Percentiles rank a stretch among this genome's conserved stretches.
These are phyloP conservation scores for Phellopilus nigrolimitatus DNA, from an alignment of 1,284 basidiomycete species.

Conservation along the genomic window DNA sequence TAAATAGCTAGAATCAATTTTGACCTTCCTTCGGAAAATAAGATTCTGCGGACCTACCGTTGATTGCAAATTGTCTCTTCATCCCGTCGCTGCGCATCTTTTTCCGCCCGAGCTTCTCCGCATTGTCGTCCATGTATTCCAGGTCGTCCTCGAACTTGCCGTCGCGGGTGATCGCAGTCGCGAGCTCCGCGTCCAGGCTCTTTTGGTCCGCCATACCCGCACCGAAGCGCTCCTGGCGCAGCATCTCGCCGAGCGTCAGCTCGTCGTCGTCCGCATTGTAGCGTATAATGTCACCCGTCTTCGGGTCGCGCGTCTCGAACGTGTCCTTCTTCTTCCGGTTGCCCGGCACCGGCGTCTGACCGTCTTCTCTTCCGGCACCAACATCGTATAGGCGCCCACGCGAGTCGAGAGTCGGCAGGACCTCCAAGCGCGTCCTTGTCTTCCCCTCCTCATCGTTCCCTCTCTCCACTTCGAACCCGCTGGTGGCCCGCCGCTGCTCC, in stretches of 20 bases:
- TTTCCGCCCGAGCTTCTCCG: slow-evolving; percentile 84
- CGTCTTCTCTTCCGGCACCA: slow-evolving; percentile 59
- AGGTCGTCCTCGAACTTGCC: slow-evolving; percentile 82
- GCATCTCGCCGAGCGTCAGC: slow-evolving; percentile 83
- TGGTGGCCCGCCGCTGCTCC: slow-evolving; percentile 45
- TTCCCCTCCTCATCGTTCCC: slow-evolving; percentile 35
- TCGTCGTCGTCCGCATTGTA: slow-evolving; percentile 90
- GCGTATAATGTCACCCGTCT: slow-evolving; percentile 81
- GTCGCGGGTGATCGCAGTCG: slow-evolving; percentile 82
- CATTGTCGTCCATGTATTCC: slow-evolving; percentile 97
- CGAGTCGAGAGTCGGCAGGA: slow-evolving; percentile 88
- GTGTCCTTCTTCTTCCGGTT: slow-evolving; percentile 67
- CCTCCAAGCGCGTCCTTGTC: slow-evolving; percentile 62
- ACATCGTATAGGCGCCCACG: slow-evolving; percentile 88
- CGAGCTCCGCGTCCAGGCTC: slow-evolving; percentile 86
- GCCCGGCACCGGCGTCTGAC: slow-evolving; percentile 45
- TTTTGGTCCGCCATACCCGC: slow-evolving; percentile 90
- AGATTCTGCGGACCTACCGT: slow-evolving; percentile 51
- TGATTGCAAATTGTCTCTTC: slow-evolving; percentile 95
- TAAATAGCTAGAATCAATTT: neutral
- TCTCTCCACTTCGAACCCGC: slow-evolving; percentile 25
- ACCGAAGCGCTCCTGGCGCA: slow-evolving; percentile 88
- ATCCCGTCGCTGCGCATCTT: slow-evolving; percentile 95
- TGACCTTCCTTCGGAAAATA: neutral
- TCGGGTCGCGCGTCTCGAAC: slow-evolving; percentile 84